Evolutionary conservation across 345 rosid genomes (phyloP).

Genomic region (Eucalyptus erythrocorys): DNA sequence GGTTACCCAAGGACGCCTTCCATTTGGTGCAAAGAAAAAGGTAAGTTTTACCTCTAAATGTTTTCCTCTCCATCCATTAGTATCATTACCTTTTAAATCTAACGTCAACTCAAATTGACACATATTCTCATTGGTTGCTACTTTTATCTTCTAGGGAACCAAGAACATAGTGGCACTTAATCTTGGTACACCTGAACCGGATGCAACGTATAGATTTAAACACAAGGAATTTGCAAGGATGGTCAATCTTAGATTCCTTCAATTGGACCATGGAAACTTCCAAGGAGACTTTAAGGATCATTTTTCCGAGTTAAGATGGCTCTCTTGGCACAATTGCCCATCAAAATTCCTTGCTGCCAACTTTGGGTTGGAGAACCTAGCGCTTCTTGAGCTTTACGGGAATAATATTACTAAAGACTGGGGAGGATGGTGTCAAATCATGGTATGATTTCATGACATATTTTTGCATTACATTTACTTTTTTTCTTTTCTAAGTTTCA

Average conservation of each 20-base stretch:
- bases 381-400: not conserved
- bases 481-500: not conserved
- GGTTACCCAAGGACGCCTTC: not conserved
- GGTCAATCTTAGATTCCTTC: not conserved
- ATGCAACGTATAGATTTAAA: not conserved
- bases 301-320: not conserved
- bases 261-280: not conserved
- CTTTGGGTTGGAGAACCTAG: not conserved
- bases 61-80: not conserved
- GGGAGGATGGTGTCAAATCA: not conserved
- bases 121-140: not conserved
- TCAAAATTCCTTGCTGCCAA: not conserved
- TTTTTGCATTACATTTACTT: not conserved
- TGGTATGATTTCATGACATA: not conserved
- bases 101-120: not conserved
- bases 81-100: not conserved
- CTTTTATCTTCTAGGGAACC: not conserved
- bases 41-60: not conserved
- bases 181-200: not conserved
- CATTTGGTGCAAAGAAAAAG: not conserved
- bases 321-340: not conserved
- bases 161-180: not conserved
- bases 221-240: not conserved
- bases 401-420: not conserved
- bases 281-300: not conserved